phyloP scores from a whole-genome alignment of 805 yeast species.

The Saturnispora diversa region DNA sequence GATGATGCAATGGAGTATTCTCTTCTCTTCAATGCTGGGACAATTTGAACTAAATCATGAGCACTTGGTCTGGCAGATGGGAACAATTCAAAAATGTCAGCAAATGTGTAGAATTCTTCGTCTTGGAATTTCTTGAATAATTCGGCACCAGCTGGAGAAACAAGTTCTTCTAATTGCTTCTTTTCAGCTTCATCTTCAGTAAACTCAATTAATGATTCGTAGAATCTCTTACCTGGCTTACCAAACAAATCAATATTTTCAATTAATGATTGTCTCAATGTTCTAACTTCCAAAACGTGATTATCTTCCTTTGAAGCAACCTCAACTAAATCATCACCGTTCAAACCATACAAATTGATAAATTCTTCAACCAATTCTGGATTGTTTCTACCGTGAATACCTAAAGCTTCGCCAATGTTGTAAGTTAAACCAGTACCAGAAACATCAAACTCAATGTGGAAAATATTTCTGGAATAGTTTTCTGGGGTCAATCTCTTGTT shows the following conservation, averaged over 20 bases:
- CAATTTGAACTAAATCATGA: slow-evolving; percentile 58
- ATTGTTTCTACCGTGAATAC: slow-evolving; percentile 86
- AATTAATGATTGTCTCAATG: slow-evolving; percentile 69
- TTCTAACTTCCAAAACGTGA: slow-evolving; percentile 57
- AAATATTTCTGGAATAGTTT: slow-evolving; percentile 87
- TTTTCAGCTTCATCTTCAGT: slow-evolving; percentile 66
- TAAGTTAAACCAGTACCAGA: slow-evolving; percentile 85
- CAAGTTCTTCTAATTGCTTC: slow-evolving; percentile 51
- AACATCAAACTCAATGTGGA: slow-evolving; percentile 92
- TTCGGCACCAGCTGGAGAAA: slow-evolving; percentile 74
- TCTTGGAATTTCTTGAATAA: slow-evolving; percentile 81
- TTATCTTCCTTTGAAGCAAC: slow-evolving; percentile 62
- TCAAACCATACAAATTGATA: slow-evolving; percentile 60
- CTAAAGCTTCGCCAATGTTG: slow-evolving; percentile 94
- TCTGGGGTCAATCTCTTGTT: slow-evolving; percentile 85
- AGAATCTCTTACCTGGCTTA: slow-evolving; percentile 91
- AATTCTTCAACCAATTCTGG: slow-evolving; percentile 57
- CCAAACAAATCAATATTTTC: slow-evolving; percentile 87
- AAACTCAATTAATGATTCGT: slow-evolving; percentile 67
- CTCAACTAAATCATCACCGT: slow-evolving; percentile 59
- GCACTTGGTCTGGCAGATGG: slow-evolving; percentile 72
- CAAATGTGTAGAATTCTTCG: slow-evolving; percentile 70
- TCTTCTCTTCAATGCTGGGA: slow-evolving; percentile 89
- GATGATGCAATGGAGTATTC: slow-evolving; percentile 97
- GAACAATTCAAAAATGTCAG: slow-evolving; percentile 74